These are phyloP conservation scores for Sarocladium oryzae DNA, from an alignment of 2,329 filamentous ascomycete species.

Conservation along the genomic window DNA sequence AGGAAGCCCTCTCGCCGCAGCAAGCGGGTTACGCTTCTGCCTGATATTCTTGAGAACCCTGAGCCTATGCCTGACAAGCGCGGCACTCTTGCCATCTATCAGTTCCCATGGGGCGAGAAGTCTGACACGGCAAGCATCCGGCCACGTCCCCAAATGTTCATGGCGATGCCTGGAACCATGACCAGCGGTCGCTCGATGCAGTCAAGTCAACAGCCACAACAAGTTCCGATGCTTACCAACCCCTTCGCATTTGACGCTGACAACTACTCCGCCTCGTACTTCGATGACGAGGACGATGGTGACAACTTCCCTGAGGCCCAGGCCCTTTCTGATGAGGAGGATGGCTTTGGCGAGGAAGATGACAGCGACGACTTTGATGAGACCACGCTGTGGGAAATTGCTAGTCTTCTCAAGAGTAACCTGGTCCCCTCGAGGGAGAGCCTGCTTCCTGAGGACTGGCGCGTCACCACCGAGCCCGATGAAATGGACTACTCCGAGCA, in stretches of 20 bases:
- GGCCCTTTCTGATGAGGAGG: conserved; percentile 1
- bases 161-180: conserved; percentile 48
- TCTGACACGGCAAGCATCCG: conserved; percentile 47
- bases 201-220: conserved; percentile 19
- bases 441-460: conserved; percentile 34
- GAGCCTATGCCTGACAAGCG: conserved; percentile 51
- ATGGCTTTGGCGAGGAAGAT: conserved; percentile 23
- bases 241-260: conserved; percentile 14
- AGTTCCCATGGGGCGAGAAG: conserved; percentile 59
- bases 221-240: not conserved
- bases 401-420: conserved; percentile 47
- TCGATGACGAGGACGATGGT: conserved; percentile 53
- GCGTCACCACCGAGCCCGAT: conserved; percentile 7
- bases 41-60: conserved; percentile 58
- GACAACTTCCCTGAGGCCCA: conserved; percentile 22
- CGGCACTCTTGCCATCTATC: conserved; percentile 57
- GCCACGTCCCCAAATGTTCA: conserved; percentile 29
- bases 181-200: conserved; percentile 25
- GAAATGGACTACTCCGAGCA: not conserved
- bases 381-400: conserved; percentile 58
- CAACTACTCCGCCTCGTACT: conserved; percentile 46
- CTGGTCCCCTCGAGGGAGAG: conserved; percentile 46
- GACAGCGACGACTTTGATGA: conserved; percentile 54
- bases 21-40: conserved; percentile 51
- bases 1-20: conserved; percentile 39